A percentile compares a stretch with the other conserved stretches of the same genome.
These are phyloP conservation scores for Cyanidioschyzon merolae DNA, from an alignment of 23 red algal species.

Conservation along the genomic window DNA sequence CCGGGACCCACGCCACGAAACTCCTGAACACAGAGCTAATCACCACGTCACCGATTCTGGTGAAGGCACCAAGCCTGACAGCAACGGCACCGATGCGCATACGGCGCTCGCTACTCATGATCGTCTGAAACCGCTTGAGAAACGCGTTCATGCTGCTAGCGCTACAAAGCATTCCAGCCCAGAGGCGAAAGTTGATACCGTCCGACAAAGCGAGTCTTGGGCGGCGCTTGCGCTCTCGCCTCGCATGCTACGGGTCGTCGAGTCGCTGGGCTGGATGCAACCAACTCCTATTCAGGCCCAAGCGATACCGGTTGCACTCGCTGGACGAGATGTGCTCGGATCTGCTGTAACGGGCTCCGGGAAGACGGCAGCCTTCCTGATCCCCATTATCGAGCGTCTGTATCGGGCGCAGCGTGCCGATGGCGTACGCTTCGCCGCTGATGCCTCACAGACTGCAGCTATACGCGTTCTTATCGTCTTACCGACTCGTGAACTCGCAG, in stretches of 20 bases:
- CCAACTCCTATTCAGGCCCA: slow-evolving; percentile 80
- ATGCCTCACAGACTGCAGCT: slow-evolving; percentile 18
- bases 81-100: background rate
- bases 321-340: slow-evolving; percentile 69
- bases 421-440: background rate
- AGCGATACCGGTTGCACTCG: slow-evolving; percentile 60
- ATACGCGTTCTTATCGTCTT: slow-evolving; percentile 63
- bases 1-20: background rate
- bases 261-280: slow-evolving; percentile 50
- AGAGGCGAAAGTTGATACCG: background rate
- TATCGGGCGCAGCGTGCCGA: slow-evolving; percentile 21
- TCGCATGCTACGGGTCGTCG: slow-evolving; percentile 49
- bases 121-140: background rate
- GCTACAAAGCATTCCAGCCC: background rate
- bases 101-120: background rate
- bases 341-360: slow-evolving; percentile 86
- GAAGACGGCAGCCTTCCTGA: slow-evolving; percentile 77
- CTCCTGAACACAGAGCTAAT: background rate
- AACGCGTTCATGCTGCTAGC: background rate
- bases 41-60: background rate
- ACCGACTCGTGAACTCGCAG: slow-evolving; percentile 79
- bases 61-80: background rate
- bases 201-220: slow-evolving; percentile 1
- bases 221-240: slow-evolving; percentile 44
- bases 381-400: slow-evolving; percentile 76